Evolutionary conservation across 2,329 filamentous ascomycete genomes (phyloP).

Genomic region (Sclerotinia spermophila): DNA sequence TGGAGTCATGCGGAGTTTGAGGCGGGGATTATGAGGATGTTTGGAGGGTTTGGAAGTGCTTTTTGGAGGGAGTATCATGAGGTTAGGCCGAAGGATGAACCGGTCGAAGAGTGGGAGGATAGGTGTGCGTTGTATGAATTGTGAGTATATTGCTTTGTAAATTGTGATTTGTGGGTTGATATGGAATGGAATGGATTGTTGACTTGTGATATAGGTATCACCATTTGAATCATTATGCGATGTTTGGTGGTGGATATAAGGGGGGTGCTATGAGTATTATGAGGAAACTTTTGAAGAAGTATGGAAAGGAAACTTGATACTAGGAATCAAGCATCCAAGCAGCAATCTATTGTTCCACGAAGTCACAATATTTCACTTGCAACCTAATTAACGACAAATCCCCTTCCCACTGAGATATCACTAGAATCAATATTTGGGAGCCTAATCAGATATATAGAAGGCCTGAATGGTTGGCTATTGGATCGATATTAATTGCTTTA

Average conservation of each 20-base stretch:
- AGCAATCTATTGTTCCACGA: not conserved
- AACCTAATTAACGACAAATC: too few species aligned
- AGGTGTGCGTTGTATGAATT: slow-evolving; percentile 77
- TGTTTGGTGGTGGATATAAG: slow-evolving; percentile 80
- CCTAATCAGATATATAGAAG: too few species aligned
- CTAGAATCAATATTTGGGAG: too few species aligned
- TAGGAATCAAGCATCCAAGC: not conserved
- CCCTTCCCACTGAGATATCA: too few species aligned
- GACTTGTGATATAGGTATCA: slow-evolving; percentile 60
- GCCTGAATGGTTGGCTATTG: too few species aligned
- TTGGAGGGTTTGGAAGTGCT: slow-evolving; percentile 72
- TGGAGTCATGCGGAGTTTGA: slow-evolving; percentile 91
- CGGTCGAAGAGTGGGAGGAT: slow-evolving; percentile 79
- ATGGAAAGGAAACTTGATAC: slow-evolving; percentile 44
- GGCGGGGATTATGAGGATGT: slow-evolving; percentile 93
- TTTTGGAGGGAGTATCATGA: slow-evolving; percentile 78
- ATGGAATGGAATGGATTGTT: slow-evolving; percentile 5
- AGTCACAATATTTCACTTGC: not conserved
- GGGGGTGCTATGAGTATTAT: slow-evolving; percentile 76
- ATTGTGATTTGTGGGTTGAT: not conserved
- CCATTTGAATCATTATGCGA: slow-evolving; percentile 69
- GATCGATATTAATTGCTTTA: too few species aligned
- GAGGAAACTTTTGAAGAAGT: slow-evolving; percentile 68
- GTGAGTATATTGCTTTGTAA: slow-evolving; percentile 47
- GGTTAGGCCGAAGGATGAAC: slow-evolving; percentile 75